Conservation (phyloP, 805 yeast species). For the Saccharomycopsis microspora region DNA sequence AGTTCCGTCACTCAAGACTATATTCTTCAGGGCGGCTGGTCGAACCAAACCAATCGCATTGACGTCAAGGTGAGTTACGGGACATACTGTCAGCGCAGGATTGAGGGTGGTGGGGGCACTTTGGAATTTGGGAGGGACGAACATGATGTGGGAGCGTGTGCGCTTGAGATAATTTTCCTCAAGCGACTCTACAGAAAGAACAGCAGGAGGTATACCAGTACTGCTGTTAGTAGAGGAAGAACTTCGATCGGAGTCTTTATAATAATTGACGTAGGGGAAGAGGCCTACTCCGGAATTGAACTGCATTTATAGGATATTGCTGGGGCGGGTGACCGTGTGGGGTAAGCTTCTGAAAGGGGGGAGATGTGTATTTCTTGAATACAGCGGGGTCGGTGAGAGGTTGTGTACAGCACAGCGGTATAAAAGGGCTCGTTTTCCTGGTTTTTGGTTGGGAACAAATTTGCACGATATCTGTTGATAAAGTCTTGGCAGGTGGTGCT, state of each 20-base stretch:
- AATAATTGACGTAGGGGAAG: constrained; percentile 7
- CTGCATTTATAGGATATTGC: too few species aligned
- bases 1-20: constrained; percentile 12
- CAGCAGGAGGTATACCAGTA: neutral
- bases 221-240: neutral
- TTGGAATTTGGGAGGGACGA: constrained; percentile 11
- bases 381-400: too few species aligned
- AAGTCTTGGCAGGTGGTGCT: too few species aligned
- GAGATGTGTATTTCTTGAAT: too few species aligned
- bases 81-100: constrained; percentile 15
- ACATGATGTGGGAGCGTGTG: constrained; percentile 10
- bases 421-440: too few species aligned
- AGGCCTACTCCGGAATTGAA: neutral
- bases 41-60: constrained; percentile 13
- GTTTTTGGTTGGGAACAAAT: too few species aligned
- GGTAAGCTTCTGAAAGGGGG: too few species aligned
- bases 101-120: constrained; percentile 5
- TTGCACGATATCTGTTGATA: too few species aligned
- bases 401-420: too few species aligned
- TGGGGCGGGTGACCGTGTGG: too few species aligned
- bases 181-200: constrained; percentile 3
- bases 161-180: neutral
- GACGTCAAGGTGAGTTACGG: constrained; percentile 15
- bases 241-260: constrained; percentile 1
- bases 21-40: constrained; percentile 1